A percentile compares a stretch with the other conserved stretches of the same genome.
Conservation (phyloP, 2,329 filamentous ascomycete genomes). For the Cercospora sp. region DNA sequence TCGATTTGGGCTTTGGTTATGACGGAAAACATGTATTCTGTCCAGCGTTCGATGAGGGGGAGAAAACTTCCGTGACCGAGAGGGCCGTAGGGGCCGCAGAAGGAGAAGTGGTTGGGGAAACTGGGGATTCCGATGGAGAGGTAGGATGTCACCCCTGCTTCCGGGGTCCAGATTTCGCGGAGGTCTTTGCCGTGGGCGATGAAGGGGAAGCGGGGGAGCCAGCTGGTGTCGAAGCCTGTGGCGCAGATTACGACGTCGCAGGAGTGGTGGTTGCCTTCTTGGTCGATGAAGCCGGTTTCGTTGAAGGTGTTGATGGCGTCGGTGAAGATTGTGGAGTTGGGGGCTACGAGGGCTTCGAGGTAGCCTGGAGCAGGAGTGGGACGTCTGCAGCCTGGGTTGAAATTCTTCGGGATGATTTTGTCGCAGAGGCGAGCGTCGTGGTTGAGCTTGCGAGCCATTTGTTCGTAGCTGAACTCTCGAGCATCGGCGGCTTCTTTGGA, state of each 20-base stretch:
- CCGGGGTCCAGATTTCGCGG: conserved; percentile 40
- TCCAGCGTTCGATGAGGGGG: conserved; percentile 45
- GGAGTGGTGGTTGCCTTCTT: conserved; percentile 34
- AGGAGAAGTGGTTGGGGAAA: conserved; percentile 49
- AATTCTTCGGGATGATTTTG: conserved; percentile 50
- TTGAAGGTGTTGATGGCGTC: conserved; percentile 37
- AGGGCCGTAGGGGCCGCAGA: conserved; percentile 46
- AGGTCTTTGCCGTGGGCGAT: conserved; percentile 36
- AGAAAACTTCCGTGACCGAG: conserved; percentile 45
- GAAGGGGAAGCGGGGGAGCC: conserved; percentile 39
- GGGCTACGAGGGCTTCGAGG: conserved; percentile 42
- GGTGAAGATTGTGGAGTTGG: conserved; percentile 40
- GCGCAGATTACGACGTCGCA: conserved; percentile 43
- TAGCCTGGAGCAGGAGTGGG: conserved; percentile 47
- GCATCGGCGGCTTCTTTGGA: conserved; percentile 48
- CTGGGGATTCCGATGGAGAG: conserved; percentile 44
- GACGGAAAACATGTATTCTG: conserved; percentile 43
- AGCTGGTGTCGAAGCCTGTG: conserved; percentile 42
- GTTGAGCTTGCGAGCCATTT: conserved; percentile 46
- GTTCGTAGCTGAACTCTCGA: conserved; percentile 41
- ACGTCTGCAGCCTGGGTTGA: conserved; percentile 45
- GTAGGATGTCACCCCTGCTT: conserved; percentile 43
- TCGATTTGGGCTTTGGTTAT: conserved; percentile 46
- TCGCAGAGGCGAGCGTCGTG: conserved; percentile 43
- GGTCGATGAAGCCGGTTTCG: conserved; percentile 37